Base-by-base conservation (phyloP, 2,329 filamentous ascomycete species). In the Phoma sp. region DNA sequence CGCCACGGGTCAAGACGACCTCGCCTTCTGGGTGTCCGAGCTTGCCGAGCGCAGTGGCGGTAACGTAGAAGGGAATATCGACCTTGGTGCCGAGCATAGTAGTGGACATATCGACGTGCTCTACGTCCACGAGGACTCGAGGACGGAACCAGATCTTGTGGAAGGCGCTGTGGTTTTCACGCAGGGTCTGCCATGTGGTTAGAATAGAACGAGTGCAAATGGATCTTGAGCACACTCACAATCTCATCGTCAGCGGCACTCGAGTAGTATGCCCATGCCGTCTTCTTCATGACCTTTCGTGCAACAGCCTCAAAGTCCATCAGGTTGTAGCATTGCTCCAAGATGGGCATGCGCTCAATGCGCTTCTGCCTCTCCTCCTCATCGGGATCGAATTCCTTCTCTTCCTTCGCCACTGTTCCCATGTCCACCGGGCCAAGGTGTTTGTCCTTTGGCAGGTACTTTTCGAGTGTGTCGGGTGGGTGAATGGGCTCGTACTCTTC, bases 131-230 rank as follows among this genome's bases (percentile, higher is more conserved):
- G 50, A 99, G 87, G 50, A 99, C 81, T 60, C 87, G 88, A 3
- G 95, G 95, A 18, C 95, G 87, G 81, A 99, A 98, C 93, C 95
- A 90, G 77, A 97, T 96, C 74, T 96, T 93, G 80, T 99, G 95
- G 80, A 92, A 99, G 38, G 95, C 95, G 38, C 85, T 86, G 79
- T 97, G 93, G 78, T 99, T 99, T 78, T 98, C 93, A 61, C 93
- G 87, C 81, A 98, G 82, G 0, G 95, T 97, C 90, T 96, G 20
- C 23, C 4, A 5, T 2, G 61, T 45, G 71, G 67, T 57, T 38
- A 62, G 62, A 9, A n/a, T 11, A 14, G n/a, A 5, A 42, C 37
- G 34, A 28, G n/a, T 6, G 17, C 4, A 20, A 1, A 14, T 25
- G 1, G 29, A 9, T 12, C 4, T 12, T 12, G 11, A n/a, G 11